Evolutionary conservation across 805 yeast species (phyloP).

Genomic region (Spathaspora hagerdaliae): DNA sequence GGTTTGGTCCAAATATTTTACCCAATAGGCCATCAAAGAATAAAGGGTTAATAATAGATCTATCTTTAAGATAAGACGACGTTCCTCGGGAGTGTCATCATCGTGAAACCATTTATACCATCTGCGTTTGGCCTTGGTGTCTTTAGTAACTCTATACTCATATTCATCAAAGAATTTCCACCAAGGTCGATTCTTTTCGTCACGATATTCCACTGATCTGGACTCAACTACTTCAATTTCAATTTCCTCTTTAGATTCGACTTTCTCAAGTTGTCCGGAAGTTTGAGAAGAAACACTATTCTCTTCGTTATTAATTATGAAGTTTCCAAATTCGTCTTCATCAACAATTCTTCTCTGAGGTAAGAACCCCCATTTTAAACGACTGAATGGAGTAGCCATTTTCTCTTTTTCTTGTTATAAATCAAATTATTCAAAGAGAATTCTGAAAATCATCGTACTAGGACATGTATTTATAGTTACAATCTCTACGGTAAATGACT

Average conservation of each 20-base stretch:
- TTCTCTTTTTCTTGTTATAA: not conserved
- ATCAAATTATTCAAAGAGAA: no score
- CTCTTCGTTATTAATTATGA: conserved; percentile 2
- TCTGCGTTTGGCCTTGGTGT: conserved; percentile 21
- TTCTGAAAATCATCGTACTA: no score
- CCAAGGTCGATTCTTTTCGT: conserved; percentile 30
- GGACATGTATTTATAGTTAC: no score
- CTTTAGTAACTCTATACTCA: conserved; percentile 48
- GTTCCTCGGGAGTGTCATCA: conserved; percentile 39
- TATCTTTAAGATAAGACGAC: conserved; percentile 24
- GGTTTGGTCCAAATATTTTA: conserved; percentile 58
- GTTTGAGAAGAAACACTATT: not conserved
- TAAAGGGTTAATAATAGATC: conserved; percentile 31
- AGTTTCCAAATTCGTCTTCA: conserved; percentile 17
- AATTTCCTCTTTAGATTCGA: not conserved
- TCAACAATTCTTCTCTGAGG: conserved; percentile 33
- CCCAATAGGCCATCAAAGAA: conserved; percentile 51
- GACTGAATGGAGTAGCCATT: conserved; percentile 1
- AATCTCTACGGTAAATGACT: no score
- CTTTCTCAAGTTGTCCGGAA: conserved; percentile 1
- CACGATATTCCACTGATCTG: conserved; percentile 24
- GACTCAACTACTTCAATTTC: conserved; percentile 5
- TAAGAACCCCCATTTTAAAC: conserved; percentile 31
- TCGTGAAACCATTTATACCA: conserved; percentile 47
- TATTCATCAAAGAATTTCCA: conserved; percentile 49